Percentiles rank a stretch among this genome's conserved stretches.
Conservation (phyloP, 2,329 filamentous ascomycete species). For the Cytospora paraplurivora region DNA sequence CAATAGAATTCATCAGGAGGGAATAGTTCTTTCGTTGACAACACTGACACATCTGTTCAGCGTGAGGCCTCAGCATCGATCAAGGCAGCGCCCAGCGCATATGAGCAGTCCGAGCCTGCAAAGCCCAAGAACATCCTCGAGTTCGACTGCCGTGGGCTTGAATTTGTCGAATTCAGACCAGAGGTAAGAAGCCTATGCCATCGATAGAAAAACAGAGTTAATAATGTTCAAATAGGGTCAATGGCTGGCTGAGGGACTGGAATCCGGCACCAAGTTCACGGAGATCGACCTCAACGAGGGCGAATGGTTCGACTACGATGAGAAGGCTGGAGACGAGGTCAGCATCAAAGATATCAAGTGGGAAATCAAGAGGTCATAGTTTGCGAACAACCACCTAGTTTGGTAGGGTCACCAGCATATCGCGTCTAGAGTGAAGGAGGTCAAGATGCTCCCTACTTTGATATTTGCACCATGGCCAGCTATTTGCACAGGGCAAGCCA, state of each 20-base stretch:
- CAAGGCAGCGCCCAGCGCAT: slow-evolving; percentile 70
- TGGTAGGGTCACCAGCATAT: not conserved
- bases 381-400: not conserved
- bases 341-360: slow-evolving; percentile 88
- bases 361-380: slow-evolving; percentile 75
- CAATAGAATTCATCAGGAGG: not conserved
- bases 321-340: slow-evolving; percentile 89
- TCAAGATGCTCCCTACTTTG: not conserved
- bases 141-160: slow-evolving; percentile 90
- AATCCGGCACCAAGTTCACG: slow-evolving; percentile 80
- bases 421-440: not conserved
- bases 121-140: slow-evolving; percentile 80
- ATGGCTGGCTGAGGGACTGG: slow-evolving; percentile 81
- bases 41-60: slow-evolving; percentile 44
- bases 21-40: not conserved
- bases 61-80: slow-evolving; percentile 86
- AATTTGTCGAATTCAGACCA: slow-evolving; percentile 87
- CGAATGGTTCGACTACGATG: slow-evolving; percentile 98
- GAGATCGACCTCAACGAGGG: slow-evolving; percentile 82
- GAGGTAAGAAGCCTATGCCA: slow-evolving; percentile 61
- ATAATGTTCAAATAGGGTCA: slow-evolving; percentile 63
- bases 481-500: slow-evolving; percentile 2
- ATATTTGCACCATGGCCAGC: slow-evolving; percentile 12
- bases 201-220: slow-evolving; percentile 22
- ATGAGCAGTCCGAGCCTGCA: slow-evolving; percentile 70